Evolutionary conservation across 495 filamentous ascomycete species (phyloP).

Genomic region (Trichoderma parareesei): DNA sequence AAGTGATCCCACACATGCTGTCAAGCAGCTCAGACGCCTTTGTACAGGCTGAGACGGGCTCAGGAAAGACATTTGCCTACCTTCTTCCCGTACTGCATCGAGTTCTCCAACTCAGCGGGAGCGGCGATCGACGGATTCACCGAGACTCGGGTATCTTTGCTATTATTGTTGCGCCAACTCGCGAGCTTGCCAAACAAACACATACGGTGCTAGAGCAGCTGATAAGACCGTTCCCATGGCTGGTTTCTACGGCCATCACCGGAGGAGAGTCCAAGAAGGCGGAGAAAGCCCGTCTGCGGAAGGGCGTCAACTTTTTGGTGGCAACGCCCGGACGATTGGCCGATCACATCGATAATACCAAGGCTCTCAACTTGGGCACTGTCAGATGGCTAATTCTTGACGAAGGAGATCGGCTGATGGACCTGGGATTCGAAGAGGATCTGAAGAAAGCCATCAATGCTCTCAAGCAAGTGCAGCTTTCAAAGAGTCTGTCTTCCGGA

Average conservation of each 20-base stretch:
- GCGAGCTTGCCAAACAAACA: constrained; percentile 92
- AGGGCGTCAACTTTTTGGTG: constrained; percentile 90
- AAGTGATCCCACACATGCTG: constrained; percentile 62
- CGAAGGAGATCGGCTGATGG: constrained; percentile 94
- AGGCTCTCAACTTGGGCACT: constrained; percentile 77
- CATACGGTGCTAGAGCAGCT: constrained; percentile 72
- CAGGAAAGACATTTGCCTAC: constrained; percentile 93
- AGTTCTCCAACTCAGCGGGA: constrained; percentile 65
- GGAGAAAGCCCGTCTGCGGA: constrained; percentile 85
- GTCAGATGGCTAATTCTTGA: constrained; percentile 92
- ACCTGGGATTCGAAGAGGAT: constrained; percentile 92
- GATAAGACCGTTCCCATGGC: constrained; percentile 74
- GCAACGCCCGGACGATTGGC: constrained; percentile 85
- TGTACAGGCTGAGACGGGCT: constrained; percentile 93
- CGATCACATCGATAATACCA: constrained; percentile 87
- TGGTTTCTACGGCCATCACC: constrained; percentile 85
- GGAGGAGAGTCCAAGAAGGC: constrained; percentile 97
- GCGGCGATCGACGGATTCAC: constrained; percentile 47
- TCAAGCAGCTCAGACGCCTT: constrained; percentile 79
- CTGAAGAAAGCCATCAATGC: constrained; percentile 69
- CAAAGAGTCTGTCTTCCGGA: constrained; percentile 31
- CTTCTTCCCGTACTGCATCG: constrained; percentile 83
- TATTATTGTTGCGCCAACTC: constrained; percentile 81
- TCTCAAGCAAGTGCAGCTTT: constrained; percentile 47
- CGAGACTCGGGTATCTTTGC: constrained; percentile 86